Percentiles rank a stretch among this genome's conserved stretches.
Evolutionary conservation across 106 monocot species (phyloP).

Genomic region (Dendrobium huoshanense): DNA sequence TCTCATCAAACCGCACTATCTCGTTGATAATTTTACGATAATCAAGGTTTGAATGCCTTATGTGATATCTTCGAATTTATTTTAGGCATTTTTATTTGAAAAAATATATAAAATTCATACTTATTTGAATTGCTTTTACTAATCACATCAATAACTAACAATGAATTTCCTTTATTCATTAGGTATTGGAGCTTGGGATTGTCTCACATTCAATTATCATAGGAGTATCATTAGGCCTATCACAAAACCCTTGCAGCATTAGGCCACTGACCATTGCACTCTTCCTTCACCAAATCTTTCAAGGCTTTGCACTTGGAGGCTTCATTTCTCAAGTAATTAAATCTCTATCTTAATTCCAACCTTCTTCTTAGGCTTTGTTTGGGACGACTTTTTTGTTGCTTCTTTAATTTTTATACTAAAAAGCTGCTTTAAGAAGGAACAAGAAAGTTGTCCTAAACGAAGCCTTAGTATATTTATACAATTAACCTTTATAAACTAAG

Average conservation of each 20-base stretch:
- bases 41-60: too few relatives aligned
- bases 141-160: not conserved
- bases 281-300: constrained; percentile 15
- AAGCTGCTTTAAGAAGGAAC: too few relatives aligned
- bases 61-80: too few relatives aligned
- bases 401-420: too few relatives aligned
- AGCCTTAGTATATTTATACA: not conserved
- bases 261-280: constrained; percentile 7
- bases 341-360: not conserved
- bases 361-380: not conserved
- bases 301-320: constrained; percentile 14
- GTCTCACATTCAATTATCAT: constrained; percentile 4
- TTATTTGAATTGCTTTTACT: not conserved
- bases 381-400: too few relatives aligned
- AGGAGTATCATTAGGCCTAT: constrained; percentile 8
- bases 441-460: too few relatives aligned
- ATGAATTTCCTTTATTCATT: too few relatives aligned
- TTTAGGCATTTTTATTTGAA: too few relatives aligned
- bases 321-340: constrained; percentile 10
- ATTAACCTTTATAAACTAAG: not conserved
- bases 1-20: too few relatives aligned
- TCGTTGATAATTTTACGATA: too few relatives aligned
- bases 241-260: constrained; percentile 9
- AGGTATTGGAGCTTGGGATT: constrained; percentile 13
- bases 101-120: too few relatives aligned